These are phyloP conservation scores for rapeseed (Brassica napus) DNA, from an alignment of 345 rosid species.

Conservation along the genomic window DNA sequence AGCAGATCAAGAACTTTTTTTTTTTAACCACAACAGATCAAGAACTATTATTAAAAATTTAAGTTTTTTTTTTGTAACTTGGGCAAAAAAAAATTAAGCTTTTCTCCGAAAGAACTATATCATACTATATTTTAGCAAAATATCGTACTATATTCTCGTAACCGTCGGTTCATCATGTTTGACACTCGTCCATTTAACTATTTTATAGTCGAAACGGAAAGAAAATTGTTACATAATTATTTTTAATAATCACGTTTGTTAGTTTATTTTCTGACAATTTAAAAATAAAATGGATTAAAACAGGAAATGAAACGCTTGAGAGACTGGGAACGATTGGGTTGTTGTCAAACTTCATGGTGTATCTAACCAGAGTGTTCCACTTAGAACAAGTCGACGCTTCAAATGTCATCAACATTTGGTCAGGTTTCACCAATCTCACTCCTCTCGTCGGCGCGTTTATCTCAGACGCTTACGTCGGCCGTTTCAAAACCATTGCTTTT, in stretches of 20 bases:
- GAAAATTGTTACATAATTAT: neutral
- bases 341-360: constrained; percentile 61
- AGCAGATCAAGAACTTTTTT: neutral
- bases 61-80: too few relatives aligned
- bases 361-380: constrained; percentile 57
- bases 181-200: constrained; percentile 10
- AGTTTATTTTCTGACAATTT: neutral
- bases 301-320: constrained; percentile 81
- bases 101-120: neutral
- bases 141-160: constrained; percentile 11
- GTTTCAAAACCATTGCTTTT: constrained; percentile 59
- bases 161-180: constrained; percentile 24
- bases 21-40: too few relatives aligned
- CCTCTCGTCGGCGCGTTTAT: constrained; percentile 71
- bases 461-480: constrained; percentile 54
- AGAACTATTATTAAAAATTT: too few relatives aligned
- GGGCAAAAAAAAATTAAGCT: too few relatives aligned
- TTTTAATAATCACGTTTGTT: neutral
- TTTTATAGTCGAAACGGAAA: neutral
- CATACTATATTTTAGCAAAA: neutral
- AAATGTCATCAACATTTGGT: constrained; percentile 63
- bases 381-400: constrained; percentile 57
- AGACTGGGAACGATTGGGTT: constrained; percentile 67
- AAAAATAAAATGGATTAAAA: neutral
- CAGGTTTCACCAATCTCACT: constrained; percentile 60